phyloP scores from a whole-genome alignment of 2,329 filamentous ascomycete genomes.

The Neurospora crassa region DNA sequence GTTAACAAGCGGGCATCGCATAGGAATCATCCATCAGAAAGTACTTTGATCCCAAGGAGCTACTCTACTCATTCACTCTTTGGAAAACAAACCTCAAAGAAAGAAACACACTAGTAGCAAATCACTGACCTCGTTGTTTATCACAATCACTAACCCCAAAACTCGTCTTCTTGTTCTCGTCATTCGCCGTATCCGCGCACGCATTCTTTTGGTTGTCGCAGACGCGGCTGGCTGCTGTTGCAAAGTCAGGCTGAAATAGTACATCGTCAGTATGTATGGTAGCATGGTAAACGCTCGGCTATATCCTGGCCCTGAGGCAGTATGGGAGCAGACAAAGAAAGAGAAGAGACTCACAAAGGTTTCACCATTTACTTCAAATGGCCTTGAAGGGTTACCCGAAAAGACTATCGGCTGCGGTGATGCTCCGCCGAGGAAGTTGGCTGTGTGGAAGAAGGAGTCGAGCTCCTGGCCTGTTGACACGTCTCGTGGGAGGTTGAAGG shows the following conservation, averaged over 20 bases:
- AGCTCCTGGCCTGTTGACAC: conserved; percentile 25
- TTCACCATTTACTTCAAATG: conserved; percentile 33
- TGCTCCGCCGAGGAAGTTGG: conserved; percentile 29
- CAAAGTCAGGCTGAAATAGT: conserved; percentile 28
- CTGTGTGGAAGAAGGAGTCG: conserved; percentile 26
- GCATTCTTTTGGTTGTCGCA: conserved; percentile 41
- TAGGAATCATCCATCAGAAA: not conserved
- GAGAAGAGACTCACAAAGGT: conserved; percentile 30
- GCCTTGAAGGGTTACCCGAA: conserved; percentile 28
- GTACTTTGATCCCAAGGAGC: not conserved
- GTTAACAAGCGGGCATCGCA: not conserved
- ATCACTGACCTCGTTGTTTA: conserved; percentile 31
- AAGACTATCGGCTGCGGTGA: conserved; percentile 29
- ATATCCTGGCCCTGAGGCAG: too few species aligned
- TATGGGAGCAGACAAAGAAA: not conserved
- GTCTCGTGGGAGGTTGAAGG: conserved; percentile 25
- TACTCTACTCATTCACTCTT: not conserved
- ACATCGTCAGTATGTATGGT: too few species aligned
- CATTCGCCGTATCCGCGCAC: conserved; percentile 34
- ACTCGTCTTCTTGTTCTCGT: conserved; percentile 15
- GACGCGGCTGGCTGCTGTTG: conserved; percentile 30
- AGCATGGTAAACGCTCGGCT: too few species aligned
- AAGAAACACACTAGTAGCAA: not conserved
- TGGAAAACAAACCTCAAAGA: not conserved
- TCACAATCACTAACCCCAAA: conserved; percentile 36